Percentiles rank a stretch among this genome's conserved stretches.
phyloP scores from a whole-genome alignment of 495 filamentous ascomycete genomes.

The Aspergillus baeticus region DNA sequence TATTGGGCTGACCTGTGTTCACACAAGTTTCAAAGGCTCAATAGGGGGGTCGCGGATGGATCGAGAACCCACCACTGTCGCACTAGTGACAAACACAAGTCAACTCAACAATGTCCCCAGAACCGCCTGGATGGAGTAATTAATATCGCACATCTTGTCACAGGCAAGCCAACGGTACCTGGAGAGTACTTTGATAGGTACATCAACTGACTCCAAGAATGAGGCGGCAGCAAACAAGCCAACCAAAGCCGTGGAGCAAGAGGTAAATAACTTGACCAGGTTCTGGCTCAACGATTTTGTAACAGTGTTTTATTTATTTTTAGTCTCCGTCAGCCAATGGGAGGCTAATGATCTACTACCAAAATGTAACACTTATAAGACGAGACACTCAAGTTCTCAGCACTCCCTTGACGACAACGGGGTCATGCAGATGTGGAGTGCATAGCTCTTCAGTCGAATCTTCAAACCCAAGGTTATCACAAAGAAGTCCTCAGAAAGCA shows the following conservation, averaged over 20 bases:
- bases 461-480: background rate
- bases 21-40: background rate
- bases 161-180: slow-evolving; percentile 15
- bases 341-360: slow-evolving; percentile 22
- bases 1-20: too few species aligned
- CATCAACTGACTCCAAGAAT: background rate
- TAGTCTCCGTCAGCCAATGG: slow-evolving; percentile 19
- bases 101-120: slow-evolving; percentile 13
- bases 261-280: background rate
- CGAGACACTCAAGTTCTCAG: slow-evolving; percentile 17
- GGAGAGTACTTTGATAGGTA: background rate
- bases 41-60: slow-evolving; percentile 13
- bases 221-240: slow-evolving; percentile 5
- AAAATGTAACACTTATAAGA: slow-evolving; percentile 24
- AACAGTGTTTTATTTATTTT: slow-evolving; percentile 24
- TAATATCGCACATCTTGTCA: too few species aligned
- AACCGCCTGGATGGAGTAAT: background rate
- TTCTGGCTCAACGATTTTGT: background rate
- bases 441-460: slow-evolving; percentile 1
- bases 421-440: slow-evolving; percentile 13
- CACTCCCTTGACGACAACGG: background rate
- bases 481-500: background rate
- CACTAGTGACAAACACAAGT: slow-evolving; percentile 31
- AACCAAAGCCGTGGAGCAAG: background rate
- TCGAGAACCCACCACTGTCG: slow-evolving; percentile 25